Percentiles rank a stretch among this genome's conserved stretches.
Conservation (phyloP, 306 rosid genomes). For the Inga laurina region DNA sequence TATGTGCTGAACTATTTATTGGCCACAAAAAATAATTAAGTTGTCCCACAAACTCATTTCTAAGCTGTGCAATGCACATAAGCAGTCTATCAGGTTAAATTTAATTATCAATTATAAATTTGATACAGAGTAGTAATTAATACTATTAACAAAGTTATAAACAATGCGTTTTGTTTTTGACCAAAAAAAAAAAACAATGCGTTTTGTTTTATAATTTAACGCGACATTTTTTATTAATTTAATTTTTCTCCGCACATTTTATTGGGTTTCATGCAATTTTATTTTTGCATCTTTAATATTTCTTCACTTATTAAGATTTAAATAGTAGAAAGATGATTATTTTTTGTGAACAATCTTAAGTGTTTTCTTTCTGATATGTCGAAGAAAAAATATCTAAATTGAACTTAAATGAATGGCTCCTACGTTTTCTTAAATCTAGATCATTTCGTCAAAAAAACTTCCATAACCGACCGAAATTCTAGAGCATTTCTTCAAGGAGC, state of each 20-base stretch:
- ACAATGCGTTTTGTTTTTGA: not conserved
- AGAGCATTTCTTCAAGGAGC: not conserved
- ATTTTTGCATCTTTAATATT: not conserved
- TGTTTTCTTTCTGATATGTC: not conserved
- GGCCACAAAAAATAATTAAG: not conserved
- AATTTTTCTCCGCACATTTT: not conserved
- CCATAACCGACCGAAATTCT: not conserved
- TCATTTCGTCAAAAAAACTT: too few species aligned
- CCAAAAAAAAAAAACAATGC: too few species aligned
- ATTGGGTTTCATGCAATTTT: not conserved
- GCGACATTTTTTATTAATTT: not conserved
- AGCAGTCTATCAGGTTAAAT: not conserved
- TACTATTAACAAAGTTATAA: not conserved
- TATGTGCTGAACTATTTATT: slow-evolving; percentile 1
- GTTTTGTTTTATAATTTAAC: not conserved
- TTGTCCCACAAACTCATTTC: not conserved
- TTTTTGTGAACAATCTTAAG: not conserved
- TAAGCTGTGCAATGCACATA: not conserved
- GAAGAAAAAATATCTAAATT: not conserved
- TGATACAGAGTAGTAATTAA: not conserved
- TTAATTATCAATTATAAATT: not conserved
- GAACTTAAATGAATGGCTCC: not conserved
- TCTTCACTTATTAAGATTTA: too few species aligned
- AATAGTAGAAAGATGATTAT: not conserved
- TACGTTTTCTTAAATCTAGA: not conserved